phyloP scores from a whole-genome alignment of 1,284 basidiomycete species.

The Rhodotorula mucilaginosa region DNA sequence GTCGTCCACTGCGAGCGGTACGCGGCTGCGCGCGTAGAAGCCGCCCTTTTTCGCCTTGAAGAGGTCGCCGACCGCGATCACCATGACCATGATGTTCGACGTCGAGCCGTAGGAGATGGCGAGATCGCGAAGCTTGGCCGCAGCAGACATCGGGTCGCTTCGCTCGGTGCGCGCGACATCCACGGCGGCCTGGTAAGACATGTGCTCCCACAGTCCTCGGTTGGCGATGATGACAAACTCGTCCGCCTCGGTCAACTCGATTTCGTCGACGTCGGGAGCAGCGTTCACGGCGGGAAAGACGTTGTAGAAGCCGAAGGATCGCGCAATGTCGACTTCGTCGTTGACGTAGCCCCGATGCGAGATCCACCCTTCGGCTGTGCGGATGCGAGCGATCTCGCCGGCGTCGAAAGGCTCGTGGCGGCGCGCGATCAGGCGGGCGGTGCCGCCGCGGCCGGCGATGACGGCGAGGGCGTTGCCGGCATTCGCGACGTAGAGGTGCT shows the following conservation, averaged over 20 bases:
- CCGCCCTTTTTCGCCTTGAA: constrained; percentile 55
- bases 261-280: constrained; percentile 70
- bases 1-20: constrained; percentile 43
- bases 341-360: constrained; percentile 91
- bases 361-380: constrained; percentile 91
- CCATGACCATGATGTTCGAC: constrained; percentile 97
- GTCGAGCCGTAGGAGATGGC: constrained; percentile 96
- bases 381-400: constrained; percentile 78
- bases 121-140: constrained; percentile 94
- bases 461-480: constrained; percentile 87
- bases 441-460: constrained; percentile 72
- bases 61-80: constrained; percentile 77
- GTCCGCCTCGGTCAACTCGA: constrained; percentile 77
- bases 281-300: constrained; percentile 89
- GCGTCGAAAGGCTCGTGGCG: constrained; percentile 90
- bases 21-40: constrained; percentile 40
- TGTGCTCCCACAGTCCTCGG: constrained; percentile 86
- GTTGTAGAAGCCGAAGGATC: constrained; percentile 92
- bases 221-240: constrained; percentile 98
- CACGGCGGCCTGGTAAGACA: constrained; percentile 93
- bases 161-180: constrained; percentile 87
- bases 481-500: constrained; percentile 85
- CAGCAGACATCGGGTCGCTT: constrained; percentile 91
- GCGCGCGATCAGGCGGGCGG: constrained; percentile 70
- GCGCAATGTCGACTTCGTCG: constrained; percentile 85